Evolutionary conservation across 306 rosid genomes (phyloP), one percentile per base, ranked within the genome.

Genomic region (Lathyrus tuberosus): DNA sequence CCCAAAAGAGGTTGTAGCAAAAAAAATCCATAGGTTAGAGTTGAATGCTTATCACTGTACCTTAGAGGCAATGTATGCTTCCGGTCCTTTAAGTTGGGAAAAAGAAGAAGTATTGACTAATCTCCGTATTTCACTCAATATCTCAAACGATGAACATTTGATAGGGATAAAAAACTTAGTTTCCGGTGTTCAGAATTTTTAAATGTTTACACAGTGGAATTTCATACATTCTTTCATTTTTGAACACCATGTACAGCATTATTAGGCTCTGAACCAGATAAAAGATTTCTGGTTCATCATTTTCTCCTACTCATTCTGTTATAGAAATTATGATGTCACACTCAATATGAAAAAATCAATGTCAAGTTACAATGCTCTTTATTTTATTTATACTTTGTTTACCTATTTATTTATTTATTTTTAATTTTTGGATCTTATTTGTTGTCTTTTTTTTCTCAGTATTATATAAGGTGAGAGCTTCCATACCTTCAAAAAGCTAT

Each of bases 51-150:
- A 88, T 80, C 70, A 76, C 61, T 70, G 79, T 49, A 87, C 89
- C 67, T 71, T 94, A 77, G 78, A 70, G 78, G 84, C 81, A 79
- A 77, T 94, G 81, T 84, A 83, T 87, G 87, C 87, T 75, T 91
- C 89, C 54, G 97, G 99, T 74, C 83, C 89, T 84, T 80, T 94
- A 81, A 94, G 88, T 78, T 94, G 97, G 99, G 97, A 88, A 74
- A 81, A 91, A 40, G 91, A 88, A 89, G 89, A 73, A 37, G 71
- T 87, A 68, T 76, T 94, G 86, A 91, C 99, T 67, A 87, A 82
- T 65, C 91, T 94, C 74, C 97, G 99, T 44, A 84, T 82, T 66
- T 80, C 89, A 71, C 96, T 94, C 64, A 83, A 87, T 77, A 82
- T 94, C 73, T 87, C 99, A 10, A 88, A 91, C 74, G 99, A 94